A percentile compares a stretch with the other conserved stretches of the same genome.
phyloP scores from a whole-genome alignment of 805 yeast genomes.

The Metschnikowia amazonensis region DNA sequence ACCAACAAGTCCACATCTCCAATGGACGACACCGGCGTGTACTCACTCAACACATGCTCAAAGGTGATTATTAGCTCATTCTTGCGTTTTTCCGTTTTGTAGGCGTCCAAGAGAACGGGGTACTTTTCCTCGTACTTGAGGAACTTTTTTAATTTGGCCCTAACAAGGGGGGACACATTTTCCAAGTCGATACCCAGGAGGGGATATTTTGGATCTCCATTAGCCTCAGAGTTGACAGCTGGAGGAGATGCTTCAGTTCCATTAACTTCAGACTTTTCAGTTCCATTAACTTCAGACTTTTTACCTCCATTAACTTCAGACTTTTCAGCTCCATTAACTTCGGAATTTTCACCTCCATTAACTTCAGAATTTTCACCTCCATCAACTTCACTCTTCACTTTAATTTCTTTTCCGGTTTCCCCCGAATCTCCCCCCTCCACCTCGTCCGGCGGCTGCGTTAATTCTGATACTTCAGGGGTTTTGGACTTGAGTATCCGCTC shows the following conservation, averaged over 20 bases:
- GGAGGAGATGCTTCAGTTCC: no score
- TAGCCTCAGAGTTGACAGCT: no score
- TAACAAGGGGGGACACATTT: constrained; percentile 55
- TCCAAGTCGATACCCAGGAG: constrained; percentile 27
- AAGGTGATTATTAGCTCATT: constrained; percentile 55
- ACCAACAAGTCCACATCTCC: constrained; percentile 67
- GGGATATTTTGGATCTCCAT: constrained; percentile 8
- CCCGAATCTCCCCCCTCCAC: constrained; percentile 6
- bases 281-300: no score
- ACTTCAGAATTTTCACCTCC: no score
- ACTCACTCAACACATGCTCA: constrained; percentile 68
- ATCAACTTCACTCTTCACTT: no score
- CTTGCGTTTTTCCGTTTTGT: constrained; percentile 72
- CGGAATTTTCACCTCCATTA: no score
- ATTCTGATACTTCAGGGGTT: constrained; percentile 47
- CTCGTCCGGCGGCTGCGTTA: constrained; percentile 48
- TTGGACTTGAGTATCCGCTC: constrained; percentile 32
- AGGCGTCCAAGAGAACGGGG: constrained; percentile 80
- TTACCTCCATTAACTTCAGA: no score
- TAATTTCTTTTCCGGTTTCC: no score
- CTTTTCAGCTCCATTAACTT: no score
- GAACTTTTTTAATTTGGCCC: constrained; percentile 66
- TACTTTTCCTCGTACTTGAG: constrained; percentile 87
- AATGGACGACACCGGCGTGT: constrained; percentile 76
- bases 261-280: no score